Base-by-base conservation (phyloP, 331 rosid species). In the Pyrus hybrid region DNA sequence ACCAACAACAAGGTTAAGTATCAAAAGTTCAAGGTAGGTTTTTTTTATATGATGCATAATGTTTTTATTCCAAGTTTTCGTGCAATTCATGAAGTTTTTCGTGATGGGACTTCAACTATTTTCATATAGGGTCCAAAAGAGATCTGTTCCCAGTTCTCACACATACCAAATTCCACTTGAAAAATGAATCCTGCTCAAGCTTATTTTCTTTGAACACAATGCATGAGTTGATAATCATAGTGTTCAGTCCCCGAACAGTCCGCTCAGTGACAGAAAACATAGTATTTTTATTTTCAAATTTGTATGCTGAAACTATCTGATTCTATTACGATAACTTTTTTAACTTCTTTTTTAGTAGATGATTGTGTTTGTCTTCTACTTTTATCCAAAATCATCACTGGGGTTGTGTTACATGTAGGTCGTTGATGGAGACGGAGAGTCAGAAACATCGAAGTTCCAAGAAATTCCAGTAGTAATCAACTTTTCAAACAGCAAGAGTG, bases 381-480 rank as follows among this genome's bases (percentile, higher is more conserved):
- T 12, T 58, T 16, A 23, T 58, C 18, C 63, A 72, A 56, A 17
- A 58, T 18, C 57, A 58, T 58, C 37, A 56, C 64, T 68, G 73
- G 65, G 71, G 29, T 75, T 49, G 37, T 72, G 53, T 68, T 49
- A 84, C 77, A 77, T 85, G 91, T 91, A 93, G 98, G 89, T 63
- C 71, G 81, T 45, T 37, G 85, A 78, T 33, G 80, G 81, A 77
- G 84, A 72, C 29, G 80, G 81, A 74, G 84, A 72, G 68, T 77
- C 63, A 70, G 76, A 81, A 75, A 71, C 76, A 53, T 20, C 62
- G 9, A 58, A 56, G 13, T 62, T 73, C 43, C 66, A 78, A 54
- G 89, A 82, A 73, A 92, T 70, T 62, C 67, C 81, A 32, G 74
- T 26, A 68, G 65, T 65, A 58, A 47, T 35, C 64, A 79, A 84